These are phyloP conservation scores for Aspergillus carlsbadensis DNA, from an alignment of 495 filamentous ascomycete genomes.

Conservation along the genomic window DNA sequence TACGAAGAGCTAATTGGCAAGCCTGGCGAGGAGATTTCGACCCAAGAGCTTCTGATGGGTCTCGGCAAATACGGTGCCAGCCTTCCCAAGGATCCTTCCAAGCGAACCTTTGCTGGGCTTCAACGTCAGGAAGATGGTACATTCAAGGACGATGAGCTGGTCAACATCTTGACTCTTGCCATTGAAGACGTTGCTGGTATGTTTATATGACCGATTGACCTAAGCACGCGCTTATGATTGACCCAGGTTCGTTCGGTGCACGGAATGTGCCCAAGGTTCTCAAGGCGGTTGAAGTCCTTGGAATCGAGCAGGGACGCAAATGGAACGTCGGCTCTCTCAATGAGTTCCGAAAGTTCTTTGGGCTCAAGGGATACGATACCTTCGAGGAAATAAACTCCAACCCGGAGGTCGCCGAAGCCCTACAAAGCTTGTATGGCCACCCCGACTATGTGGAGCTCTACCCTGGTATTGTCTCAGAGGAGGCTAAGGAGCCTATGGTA, in stretches of 20 bases:
- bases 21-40: constrained; percentile 50
- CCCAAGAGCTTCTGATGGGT: constrained; percentile 52
- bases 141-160: constrained; percentile 62
- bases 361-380: constrained; percentile 53
- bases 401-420: constrained; percentile 9
- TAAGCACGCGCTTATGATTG: neutral
- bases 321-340: constrained; percentile 63
- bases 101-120: constrained; percentile 59
- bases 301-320: constrained; percentile 58
- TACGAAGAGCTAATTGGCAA: constrained; percentile 56
- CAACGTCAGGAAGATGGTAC: constrained; percentile 54
- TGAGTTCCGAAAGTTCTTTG: constrained; percentile 63
- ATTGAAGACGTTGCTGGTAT: constrained; percentile 59
- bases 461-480: constrained; percentile 57
- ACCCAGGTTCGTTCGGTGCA: constrained; percentile 53
- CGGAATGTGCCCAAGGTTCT: constrained; percentile 60
- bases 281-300: constrained; percentile 57
- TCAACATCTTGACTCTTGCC: constrained; percentile 55
- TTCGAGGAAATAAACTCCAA: constrained; percentile 62
- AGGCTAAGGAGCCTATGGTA: constrained; percentile 51
- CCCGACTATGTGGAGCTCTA: constrained; percentile 66
- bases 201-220: neutral
- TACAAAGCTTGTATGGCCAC: constrained; percentile 51
- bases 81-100: constrained; percentile 50
- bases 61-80: constrained; percentile 50